phyloP scores from a whole-genome alignment of 2,329 filamentous ascomycete species.

The Fusarium annulatum region DNA sequence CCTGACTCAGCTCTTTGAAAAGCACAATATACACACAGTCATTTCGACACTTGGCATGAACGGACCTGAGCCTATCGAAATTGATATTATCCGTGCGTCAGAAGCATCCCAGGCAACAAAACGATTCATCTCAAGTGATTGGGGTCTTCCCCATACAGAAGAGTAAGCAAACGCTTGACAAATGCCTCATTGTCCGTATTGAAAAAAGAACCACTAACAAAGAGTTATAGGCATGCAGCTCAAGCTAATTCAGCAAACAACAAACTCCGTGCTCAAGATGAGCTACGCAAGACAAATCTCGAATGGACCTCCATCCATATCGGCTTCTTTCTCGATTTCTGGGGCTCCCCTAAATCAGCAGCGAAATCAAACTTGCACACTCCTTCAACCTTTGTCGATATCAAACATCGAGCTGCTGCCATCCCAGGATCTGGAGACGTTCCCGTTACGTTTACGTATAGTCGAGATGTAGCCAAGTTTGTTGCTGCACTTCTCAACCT shows the following conservation, averaged over 20 bases:
- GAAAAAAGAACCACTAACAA: not conserved
- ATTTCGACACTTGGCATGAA: slow-evolving; percentile 11
- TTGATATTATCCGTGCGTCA: not conserved
- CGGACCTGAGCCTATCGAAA: not conserved
- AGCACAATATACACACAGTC: slow-evolving; percentile 1
- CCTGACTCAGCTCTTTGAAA: slow-evolving; percentile 3
- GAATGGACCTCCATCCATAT: slow-evolving; percentile 5
- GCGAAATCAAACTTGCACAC: not conserved
- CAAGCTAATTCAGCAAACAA: slow-evolving; percentile 6
- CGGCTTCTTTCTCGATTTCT: slow-evolving; percentile 19
- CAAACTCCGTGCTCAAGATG: slow-evolving; percentile 6
- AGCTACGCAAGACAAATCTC: slow-evolving; percentile 9
- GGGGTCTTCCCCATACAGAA: slow-evolving; percentile 2
- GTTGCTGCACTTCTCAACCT: not conserved
- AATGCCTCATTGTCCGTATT: not conserved
- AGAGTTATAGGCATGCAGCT: not conserved
- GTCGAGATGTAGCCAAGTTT: not conserved
- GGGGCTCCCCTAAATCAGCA: not conserved
- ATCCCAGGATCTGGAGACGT: not conserved
- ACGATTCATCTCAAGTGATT: slow-evolving; percentile 6
- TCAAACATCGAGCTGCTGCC: not conserved
- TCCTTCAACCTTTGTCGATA: not conserved
- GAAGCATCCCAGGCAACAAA: not conserved
- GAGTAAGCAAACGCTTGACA: not conserved
- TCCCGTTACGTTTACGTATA: not conserved